A percentile compares a stretch with the other conserved stretches of the same genome.
Evolutionary conservation across 805 yeast genomes (phyloP).

Genomic region (Lachancea sp.): DNA sequence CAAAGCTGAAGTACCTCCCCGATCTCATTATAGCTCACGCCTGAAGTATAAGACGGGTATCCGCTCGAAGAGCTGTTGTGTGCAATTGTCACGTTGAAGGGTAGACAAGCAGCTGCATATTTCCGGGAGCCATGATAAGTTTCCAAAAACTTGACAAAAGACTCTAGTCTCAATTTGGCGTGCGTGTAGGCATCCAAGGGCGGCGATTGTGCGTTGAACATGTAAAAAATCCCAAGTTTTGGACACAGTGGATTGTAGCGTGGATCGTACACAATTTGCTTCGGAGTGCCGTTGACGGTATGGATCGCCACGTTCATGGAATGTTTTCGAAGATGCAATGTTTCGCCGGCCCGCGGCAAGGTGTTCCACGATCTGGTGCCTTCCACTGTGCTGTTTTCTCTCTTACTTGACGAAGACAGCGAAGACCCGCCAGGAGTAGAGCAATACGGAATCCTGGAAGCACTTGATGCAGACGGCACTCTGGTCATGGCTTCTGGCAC

Average conservation of each 20-base stretch:
- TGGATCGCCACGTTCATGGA: slow-evolving; percentile 20
- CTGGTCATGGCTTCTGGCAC: slow-evolving; percentile 6
- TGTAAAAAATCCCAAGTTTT: slow-evolving; percentile 22
- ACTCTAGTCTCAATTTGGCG: slow-evolving; percentile 20
- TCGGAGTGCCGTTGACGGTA: slow-evolving; percentile 22
- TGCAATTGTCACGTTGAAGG: slow-evolving; percentile 7
- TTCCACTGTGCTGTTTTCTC: neutral
- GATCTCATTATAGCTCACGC: slow-evolving; percentile 16
- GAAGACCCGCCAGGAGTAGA: neutral
- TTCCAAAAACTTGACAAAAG: slow-evolving; percentile 17
- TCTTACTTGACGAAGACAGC: neutral
- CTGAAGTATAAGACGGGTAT: slow-evolving; percentile 9
- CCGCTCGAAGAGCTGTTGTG: neutral
- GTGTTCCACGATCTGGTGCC: slow-evolving; percentile 17
- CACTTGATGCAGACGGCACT: slow-evolving; percentile 2
- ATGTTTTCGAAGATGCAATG: slow-evolving; percentile 16
- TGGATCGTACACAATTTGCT: slow-evolving; percentile 23
- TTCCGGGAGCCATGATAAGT: slow-evolving; percentile 18
- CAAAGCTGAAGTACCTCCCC: slow-evolving; percentile 23
- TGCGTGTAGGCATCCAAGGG: slow-evolving; percentile 17
- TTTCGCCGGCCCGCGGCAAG: slow-evolving; percentile 18
- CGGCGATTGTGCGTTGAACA: slow-evolving; percentile 22
- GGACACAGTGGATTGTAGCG: slow-evolving; percentile 20
- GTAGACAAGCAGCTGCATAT: slow-evolving; percentile 19
- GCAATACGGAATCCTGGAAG: neutral